These are phyloP conservation scores for Umbelopsis sp. DNA, from an alignment of 192 early-diverging fungal species.

Conservation along the genomic window DNA sequence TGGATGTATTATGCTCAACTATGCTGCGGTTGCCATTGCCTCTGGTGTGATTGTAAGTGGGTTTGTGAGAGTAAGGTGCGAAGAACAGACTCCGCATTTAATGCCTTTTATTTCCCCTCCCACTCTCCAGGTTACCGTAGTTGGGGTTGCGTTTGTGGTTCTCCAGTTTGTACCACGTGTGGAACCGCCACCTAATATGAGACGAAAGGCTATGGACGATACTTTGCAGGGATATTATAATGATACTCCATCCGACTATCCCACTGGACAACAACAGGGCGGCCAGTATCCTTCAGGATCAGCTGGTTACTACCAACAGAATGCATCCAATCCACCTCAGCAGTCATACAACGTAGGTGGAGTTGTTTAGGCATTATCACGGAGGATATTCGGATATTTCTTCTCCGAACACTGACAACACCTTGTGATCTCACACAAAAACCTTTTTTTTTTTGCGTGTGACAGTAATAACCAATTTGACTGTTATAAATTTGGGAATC, in stretches of 20 bases:
- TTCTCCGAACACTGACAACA: not conserved
- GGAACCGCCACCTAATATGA: slow-evolving; percentile 34
- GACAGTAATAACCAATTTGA: not conserved
- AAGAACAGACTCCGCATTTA: not conserved
- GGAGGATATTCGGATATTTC: not conserved
- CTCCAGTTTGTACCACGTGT: slow-evolving; percentile 25
- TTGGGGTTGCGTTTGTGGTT: slow-evolving; percentile 27
- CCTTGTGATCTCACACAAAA: not conserved
- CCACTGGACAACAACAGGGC: not conserved
- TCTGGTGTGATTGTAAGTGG: slow-evolving; percentile 36
- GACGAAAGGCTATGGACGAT: slow-evolving; percentile 19
- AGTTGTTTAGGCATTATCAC: not conserved
- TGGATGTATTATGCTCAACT: slow-evolving; percentile 31
- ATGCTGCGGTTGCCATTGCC: slow-evolving; percentile 14
- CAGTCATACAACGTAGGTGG: slow-evolving; percentile 5
- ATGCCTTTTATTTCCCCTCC: not conserved
- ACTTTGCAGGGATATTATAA: slow-evolving; percentile 9
- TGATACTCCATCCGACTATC: not conserved
- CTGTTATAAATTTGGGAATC: not conserved
- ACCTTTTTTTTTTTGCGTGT: not conserved
- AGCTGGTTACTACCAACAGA: not conserved
- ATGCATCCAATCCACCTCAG: not conserved
- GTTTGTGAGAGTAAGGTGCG: not conserved
- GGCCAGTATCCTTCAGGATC: not conserved
- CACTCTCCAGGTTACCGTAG: slow-evolving; percentile 13